phyloP scores from a whole-genome alignment of 306 rosid species.

The Styphnolobium japonicum region DNA sequence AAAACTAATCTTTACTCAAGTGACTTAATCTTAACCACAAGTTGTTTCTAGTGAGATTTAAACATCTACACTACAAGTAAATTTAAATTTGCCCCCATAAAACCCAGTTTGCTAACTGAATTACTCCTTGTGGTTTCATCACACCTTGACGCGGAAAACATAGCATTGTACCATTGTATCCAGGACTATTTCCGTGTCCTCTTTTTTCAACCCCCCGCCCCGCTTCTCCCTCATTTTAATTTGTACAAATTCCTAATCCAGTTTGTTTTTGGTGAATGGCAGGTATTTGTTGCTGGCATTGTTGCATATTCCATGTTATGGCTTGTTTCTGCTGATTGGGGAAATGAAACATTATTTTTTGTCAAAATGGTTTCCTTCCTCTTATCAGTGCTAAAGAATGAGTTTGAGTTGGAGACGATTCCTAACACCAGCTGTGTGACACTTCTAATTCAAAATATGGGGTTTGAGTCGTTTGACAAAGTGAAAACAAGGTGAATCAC shows the following conservation, averaged over 20 bases:
- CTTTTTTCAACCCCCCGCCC: too few relatives aligned
- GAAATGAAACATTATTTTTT: not conserved
- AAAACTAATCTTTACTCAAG: too few relatives aligned
- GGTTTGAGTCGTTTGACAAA: too few relatives aligned
- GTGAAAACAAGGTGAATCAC: not conserved
- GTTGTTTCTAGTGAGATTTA: too few relatives aligned
- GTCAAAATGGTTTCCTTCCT: conserved; percentile 14
- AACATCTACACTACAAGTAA: too few relatives aligned
- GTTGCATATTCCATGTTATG: conserved; percentile 22
- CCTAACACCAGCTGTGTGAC: too few relatives aligned
- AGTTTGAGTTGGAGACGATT: not conserved
- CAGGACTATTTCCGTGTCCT: not conserved
- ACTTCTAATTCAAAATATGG: too few relatives aligned
- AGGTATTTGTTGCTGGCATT: conserved; percentile 14
- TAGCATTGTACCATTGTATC: not conserved
- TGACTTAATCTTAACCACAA: too few relatives aligned
- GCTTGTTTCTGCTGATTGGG: not conserved
- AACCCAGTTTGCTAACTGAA: too few relatives aligned
- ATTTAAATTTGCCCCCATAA: too few relatives aligned
- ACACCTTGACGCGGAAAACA: not conserved
- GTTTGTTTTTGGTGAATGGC: not conserved
- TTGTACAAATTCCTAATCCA: not conserved
- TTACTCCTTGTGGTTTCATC: too few relatives aligned
- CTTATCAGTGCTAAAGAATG: not conserved
- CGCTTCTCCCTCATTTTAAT: not conserved